These are phyloP conservation scores for Coemansia sp. DNA, from an alignment of 192 early-diverging fungal species.

Conservation along the genomic window DNA sequence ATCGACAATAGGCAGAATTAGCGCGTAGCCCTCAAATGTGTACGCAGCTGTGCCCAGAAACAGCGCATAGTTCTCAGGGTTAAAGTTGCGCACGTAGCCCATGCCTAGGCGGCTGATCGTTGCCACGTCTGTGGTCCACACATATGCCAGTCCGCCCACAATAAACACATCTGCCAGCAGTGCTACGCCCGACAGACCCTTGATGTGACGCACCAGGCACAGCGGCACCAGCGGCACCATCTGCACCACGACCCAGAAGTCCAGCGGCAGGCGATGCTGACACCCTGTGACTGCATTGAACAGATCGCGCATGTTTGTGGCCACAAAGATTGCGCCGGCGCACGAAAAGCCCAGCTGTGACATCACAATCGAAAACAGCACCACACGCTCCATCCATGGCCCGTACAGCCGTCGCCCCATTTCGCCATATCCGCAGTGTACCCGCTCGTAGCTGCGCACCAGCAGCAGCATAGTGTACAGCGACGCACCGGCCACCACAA, in stretches of 20 bases:
- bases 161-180: constrained; percentile 91
- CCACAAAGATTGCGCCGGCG: constrained; percentile 86
- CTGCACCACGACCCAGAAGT: constrained; percentile 75
- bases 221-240: constrained; percentile 72
- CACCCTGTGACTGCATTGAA: constrained; percentile 69
- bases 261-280: constrained; percentile 57
- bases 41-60: constrained; percentile 95
- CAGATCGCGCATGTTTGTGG: constrained; percentile 72
- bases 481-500: constrained; percentile 57
- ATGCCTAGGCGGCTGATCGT: constrained; percentile 60
- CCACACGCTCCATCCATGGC: constrained; percentile 56
- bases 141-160: constrained; percentile 78
- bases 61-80: constrained; percentile 72
- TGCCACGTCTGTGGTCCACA: constrained; percentile 74
- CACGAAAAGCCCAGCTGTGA: constrained; percentile 84
- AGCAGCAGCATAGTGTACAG: constrained; percentile 65
- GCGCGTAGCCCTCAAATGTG: constrained; percentile 84
- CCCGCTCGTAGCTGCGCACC: constrained; percentile 57
- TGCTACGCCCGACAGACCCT: constrained; percentile 78
- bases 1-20: constrained; percentile 69
- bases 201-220: constrained; percentile 87
- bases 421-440: constrained; percentile 63
- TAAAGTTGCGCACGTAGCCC: constrained; percentile 66
- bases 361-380: constrained; percentile 65
- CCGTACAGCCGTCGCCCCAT: constrained; percentile 66